These are phyloP conservation scores for Colletotrichum sp. DNA, from an alignment of 2,329 filamentous ascomycete genomes.

Conservation along the genomic window DNA sequence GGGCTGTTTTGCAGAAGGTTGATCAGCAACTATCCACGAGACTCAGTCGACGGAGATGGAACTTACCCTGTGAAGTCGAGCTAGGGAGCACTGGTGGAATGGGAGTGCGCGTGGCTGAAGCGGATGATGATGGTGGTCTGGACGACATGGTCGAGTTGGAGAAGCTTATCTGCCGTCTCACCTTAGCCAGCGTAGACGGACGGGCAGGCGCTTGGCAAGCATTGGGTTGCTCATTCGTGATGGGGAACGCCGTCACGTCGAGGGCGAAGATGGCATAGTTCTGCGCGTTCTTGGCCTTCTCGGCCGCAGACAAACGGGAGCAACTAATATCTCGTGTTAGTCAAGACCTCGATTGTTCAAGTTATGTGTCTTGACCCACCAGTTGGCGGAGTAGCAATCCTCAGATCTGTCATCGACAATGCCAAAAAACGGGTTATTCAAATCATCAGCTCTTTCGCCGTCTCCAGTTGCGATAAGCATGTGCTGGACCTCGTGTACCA, in stretches of 20 bases:
- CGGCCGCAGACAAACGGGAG: not conserved
- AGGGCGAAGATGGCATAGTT: not conserved
- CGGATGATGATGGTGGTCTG: not conserved
- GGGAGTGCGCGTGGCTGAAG: not conserved
- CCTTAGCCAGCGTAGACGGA: not conserved
- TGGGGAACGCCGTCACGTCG: not conserved
- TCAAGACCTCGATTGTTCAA: fast-evolving
- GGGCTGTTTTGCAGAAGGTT: not conserved
- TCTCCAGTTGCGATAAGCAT: not conserved
- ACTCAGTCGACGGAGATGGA: too few relatives aligned
- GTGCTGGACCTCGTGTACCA: not conserved
- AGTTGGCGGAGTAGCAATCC: not conserved
- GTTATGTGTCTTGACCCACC: too few relatives aligned
- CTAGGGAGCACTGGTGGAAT: not conserved
- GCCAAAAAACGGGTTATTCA: not conserved
- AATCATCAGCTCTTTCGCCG: not conserved
- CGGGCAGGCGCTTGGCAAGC: not conserved
- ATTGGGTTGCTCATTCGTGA: not conserved
- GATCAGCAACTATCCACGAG: not conserved
- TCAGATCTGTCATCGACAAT: not conserved
- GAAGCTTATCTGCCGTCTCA: not conserved
- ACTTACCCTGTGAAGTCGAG: not conserved
- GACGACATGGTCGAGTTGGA: not conserved
- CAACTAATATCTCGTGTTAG: fast-evolving
- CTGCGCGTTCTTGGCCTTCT: not conserved